Conservation (phyloP, 345 rosid genomes). For the Toxicodendron radicans region DNA sequence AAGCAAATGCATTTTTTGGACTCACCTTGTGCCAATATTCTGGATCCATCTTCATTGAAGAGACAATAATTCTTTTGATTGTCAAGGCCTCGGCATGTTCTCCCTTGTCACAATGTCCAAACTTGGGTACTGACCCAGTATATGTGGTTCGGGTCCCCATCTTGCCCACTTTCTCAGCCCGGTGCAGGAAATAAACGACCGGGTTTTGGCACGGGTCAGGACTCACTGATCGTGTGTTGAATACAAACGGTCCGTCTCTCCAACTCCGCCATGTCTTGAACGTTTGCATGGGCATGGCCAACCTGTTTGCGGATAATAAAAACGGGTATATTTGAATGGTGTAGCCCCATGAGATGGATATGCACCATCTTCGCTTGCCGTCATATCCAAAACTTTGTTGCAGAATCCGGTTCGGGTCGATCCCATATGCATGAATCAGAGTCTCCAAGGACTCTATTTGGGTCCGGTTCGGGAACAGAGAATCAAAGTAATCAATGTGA, state of each 20-base stretch:
- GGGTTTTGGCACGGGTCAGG: slow-evolving; percentile 58
- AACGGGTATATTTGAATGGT: slow-evolving; percentile 62
- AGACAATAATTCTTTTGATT: slow-evolving; percentile 48
- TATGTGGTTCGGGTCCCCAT: slow-evolving; percentile 57
- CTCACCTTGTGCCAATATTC: slow-evolving; percentile 68
- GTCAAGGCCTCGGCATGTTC: slow-evolving; percentile 31
- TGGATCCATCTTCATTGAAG: slow-evolving; percentile 57
- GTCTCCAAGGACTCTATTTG: slow-evolving; percentile 46
- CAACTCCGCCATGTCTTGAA: slow-evolving; percentile 75
- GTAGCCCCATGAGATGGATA: slow-evolving; percentile 89
- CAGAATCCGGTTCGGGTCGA: slow-evolving; percentile 65
- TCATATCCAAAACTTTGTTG: slow-evolving; percentile 71
- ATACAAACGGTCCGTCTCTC: slow-evolving; percentile 67
- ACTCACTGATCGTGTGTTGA: slow-evolving; percentile 53
- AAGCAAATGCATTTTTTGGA: background rate
- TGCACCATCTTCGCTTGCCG: slow-evolving; percentile 55
- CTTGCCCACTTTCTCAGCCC: slow-evolving; percentile 39
- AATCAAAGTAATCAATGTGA: slow-evolving; percentile 55
- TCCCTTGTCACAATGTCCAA: slow-evolving; percentile 36
- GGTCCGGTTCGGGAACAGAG: slow-evolving; percentile 59
- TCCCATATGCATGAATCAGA: slow-evolving; percentile 43
- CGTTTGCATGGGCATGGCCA: slow-evolving; percentile 62
- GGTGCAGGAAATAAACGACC: slow-evolving; percentile 52
- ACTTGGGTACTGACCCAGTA: slow-evolving; percentile 18
- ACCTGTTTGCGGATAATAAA: slow-evolving; percentile 35